Conservation (phyloP, 176 grass and related monocot species). For the Avena sativa region DNA sequence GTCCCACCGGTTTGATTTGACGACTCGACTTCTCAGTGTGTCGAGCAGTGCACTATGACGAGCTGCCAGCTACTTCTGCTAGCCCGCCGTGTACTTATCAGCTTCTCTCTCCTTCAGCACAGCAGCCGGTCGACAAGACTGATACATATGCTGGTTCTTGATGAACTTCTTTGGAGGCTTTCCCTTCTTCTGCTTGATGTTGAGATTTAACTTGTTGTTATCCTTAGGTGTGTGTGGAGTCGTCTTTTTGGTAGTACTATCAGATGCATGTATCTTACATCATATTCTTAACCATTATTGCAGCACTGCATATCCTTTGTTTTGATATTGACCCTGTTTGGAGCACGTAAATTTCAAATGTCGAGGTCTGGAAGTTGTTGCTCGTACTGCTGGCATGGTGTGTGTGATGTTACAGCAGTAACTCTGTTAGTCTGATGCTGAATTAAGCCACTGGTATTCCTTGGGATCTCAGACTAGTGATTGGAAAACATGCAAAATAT, state of each 20-base stretch:
- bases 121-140: background rate
- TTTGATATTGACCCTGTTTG: background rate
- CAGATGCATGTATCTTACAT: background rate
- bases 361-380: background rate
- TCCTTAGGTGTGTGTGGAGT: background rate
- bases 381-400: background rate
- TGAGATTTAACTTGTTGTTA: background rate
- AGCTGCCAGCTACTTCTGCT: background rate
- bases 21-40: background rate
- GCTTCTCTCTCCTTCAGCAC: conserved; percentile 17
- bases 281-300: background rate
- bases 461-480: background rate
- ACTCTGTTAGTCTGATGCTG: background rate
- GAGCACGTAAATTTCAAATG: background rate
- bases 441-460: background rate
- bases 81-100: background rate
- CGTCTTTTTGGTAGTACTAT: background rate
- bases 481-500: background rate
- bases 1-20: background rate
- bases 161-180: conserved; percentile 7
- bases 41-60: background rate
- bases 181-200: background rate
- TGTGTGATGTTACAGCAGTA: background rate
- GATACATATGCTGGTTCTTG: background rate
- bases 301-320: background rate